phyloP scores from a whole-genome alignment of 108 stramenopile genomes.

The Nannochloropsis oceanica region DNA sequence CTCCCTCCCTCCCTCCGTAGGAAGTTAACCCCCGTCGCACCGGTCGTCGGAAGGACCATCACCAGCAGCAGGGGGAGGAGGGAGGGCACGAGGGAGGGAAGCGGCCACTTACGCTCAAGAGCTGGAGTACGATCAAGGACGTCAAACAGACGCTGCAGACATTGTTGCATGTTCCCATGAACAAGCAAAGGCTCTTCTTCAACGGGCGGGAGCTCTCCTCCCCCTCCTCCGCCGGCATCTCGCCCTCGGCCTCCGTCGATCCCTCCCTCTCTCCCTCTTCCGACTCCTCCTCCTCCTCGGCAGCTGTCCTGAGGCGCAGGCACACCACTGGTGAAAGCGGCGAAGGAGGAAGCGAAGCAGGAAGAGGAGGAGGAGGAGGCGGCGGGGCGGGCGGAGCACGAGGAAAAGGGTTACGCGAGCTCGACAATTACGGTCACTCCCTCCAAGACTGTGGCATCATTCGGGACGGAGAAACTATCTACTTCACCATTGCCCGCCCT shows the following conservation, averaged over 20 bases:
- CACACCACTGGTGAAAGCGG: background rate
- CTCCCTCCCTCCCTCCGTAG: background rate
- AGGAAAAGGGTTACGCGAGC: background rate
- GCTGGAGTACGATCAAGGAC: slow-evolving; percentile 25
- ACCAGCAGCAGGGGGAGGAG: background rate
- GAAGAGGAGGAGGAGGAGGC: background rate
- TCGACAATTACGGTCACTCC: background rate
- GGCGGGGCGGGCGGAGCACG: background rate
- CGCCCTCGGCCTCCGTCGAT: background rate
- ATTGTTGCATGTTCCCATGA: slow-evolving; percentile 17
- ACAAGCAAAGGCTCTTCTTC: slow-evolving; percentile 9
- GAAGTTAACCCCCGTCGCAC: background rate
- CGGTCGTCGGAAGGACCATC: background rate
- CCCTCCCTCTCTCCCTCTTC: background rate
- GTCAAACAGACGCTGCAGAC: slow-evolving; percentile 7
- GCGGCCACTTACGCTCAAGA: slow-evolving; percentile 13
- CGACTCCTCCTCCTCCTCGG: background rate
- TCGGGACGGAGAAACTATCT: slow-evolving; percentile 8
- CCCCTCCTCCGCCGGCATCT: background rate
- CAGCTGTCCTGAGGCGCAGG: background rate
- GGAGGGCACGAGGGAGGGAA: slow-evolving; percentile 7
- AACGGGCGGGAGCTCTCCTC: slow-evolving; percentile 8
- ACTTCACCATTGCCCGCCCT: background rate
- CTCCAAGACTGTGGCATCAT: slow-evolving; percentile 24
- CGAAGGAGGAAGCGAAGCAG: background rate